Conservation (phyloP, 495 filamentous ascomycete species). For the Penicillium robsamsonii region DNA sequence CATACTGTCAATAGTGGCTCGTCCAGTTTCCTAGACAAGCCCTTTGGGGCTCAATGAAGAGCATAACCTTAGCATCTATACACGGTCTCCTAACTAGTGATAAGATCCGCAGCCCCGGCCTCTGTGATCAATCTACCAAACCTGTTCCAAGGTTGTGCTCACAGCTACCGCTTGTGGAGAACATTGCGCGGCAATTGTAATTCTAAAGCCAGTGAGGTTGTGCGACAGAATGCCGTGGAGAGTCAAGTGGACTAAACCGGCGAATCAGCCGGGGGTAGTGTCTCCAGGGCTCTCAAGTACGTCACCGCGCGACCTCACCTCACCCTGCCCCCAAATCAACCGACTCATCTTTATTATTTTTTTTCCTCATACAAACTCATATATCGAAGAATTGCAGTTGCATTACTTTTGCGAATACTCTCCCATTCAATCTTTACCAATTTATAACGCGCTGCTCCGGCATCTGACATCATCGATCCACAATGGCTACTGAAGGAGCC, state of each 20-base stretch:
- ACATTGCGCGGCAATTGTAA: not conserved
- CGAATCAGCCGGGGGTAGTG: conserved; percentile 30
- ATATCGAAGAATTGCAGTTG: conserved; percentile 16
- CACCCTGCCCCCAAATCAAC: conserved; percentile 14
- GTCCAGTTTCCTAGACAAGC: not conserved
- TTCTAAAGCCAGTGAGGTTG: not conserved
- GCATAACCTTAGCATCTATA: not conserved
- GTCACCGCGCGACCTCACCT: conserved; percentile 45
- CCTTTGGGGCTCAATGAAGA: not conserved
- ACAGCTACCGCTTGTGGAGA: not conserved
- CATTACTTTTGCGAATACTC: conserved; percentile 17
- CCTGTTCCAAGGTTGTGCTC: not conserved
- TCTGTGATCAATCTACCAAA: too few relatives aligned
- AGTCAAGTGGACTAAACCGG: conserved; percentile 7
- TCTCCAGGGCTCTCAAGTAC: conserved; percentile 34
- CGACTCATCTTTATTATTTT: conserved; percentile 11
- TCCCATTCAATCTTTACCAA: not conserved
- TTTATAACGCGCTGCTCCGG: conserved; percentile 7
- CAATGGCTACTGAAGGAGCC: conserved; percentile 30
- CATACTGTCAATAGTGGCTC: not conserved
- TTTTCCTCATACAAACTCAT: conserved; percentile 2
- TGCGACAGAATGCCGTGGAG: conserved; percentile 8
- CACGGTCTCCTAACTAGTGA: not conserved
- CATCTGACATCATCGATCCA: conserved; percentile 29
- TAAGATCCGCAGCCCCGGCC: not conserved